These are phyloP conservation scores for Colletotrichum tanaceti DNA, from an alignment of 2,329 filamentous ascomycete species.

Conservation along the genomic window DNA sequence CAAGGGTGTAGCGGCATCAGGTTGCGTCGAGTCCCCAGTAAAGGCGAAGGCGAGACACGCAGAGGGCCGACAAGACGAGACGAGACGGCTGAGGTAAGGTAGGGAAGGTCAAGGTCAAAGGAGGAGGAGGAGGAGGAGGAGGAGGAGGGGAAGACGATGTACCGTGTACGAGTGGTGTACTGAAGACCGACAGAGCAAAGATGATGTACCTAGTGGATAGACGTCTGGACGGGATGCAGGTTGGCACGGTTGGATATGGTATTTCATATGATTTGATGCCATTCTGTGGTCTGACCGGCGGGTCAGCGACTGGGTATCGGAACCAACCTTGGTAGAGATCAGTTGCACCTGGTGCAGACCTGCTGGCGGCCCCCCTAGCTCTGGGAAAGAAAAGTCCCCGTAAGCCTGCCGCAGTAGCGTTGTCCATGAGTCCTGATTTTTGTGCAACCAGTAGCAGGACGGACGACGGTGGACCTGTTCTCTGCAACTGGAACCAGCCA, in stretches of 20 bases:
- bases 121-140: conserved; percentile 7
- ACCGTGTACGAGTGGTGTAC: conserved; percentile 6
- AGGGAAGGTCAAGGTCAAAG: conserved; percentile 29
- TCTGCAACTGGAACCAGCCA: conserved; percentile 9
- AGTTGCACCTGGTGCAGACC: background rate
- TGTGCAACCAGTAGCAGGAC: conserved; percentile 9
- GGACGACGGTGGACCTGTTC: background rate
- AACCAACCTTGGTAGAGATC: conserved; percentile 26
- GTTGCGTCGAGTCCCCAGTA: conserved; percentile 33
- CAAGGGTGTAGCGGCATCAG: conserved; percentile 39
- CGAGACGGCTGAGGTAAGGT: conserved; percentile 21
- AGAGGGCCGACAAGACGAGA: conserved; percentile 23
- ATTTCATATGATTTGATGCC: conserved; percentile 39
- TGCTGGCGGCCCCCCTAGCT: background rate
- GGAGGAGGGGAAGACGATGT: conserved; percentile 7
- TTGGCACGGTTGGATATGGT: conserved; percentile 31
- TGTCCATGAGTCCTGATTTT: conserved; percentile 5
- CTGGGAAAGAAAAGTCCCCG: background rate
- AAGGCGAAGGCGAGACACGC: conserved; percentile 33
- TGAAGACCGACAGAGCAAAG: background rate
- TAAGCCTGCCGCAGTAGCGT: conserved; percentile 5
- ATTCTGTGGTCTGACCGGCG: conserved; percentile 30
- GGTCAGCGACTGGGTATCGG: conserved; percentile 13
- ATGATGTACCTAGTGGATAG: too few relatives aligned
- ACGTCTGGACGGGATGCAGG: conserved; percentile 22